A percentile compares a stretch with the other conserved stretches of the same genome.
phyloP scores from a whole-genome alignment of 768 basidiomycete genomes.

The Lactifluus pinguis region DNA sequence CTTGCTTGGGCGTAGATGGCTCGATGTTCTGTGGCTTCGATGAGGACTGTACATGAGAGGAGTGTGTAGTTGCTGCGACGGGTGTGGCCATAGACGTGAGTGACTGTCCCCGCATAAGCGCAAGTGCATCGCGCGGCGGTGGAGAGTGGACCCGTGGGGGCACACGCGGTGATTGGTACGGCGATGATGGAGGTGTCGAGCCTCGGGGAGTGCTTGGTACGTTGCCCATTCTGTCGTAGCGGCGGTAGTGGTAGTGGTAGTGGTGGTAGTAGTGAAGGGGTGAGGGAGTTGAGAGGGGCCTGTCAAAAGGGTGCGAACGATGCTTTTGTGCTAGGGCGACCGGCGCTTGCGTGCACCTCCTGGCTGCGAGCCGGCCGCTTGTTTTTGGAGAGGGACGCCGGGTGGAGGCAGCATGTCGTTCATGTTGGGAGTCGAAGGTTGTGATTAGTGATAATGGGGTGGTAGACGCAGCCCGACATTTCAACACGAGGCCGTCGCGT shows the following conservation, averaged over 20 bases:
- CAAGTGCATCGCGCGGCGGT: slow-evolving; percentile 12
- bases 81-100: slow-evolving; percentile 6
- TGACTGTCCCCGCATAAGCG: slow-evolving; percentile 16
- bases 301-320: neutral
- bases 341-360: slow-evolving; percentile 10
- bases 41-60: neutral
- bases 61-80: neutral
- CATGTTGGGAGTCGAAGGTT: neutral
- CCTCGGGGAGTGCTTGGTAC: slow-evolving; percentile 8
- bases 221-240: slow-evolving; percentile 15
- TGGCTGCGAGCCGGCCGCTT: slow-evolving; percentile 1
- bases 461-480: neutral
- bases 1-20: neutral
- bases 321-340: slow-evolving; percentile 12
- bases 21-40: neutral
- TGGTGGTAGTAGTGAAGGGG: neutral
- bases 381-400: slow-evolving; percentile 7
- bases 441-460: slow-evolving; percentile 14
- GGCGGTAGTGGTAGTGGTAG: neutral
- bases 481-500: slow-evolving; percentile 13
- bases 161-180: slow-evolving; percentile 6
- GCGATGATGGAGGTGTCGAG: slow-evolving; percentile 13
- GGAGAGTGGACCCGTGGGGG: slow-evolving; percentile 10
- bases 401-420: slow-evolving; percentile 17
- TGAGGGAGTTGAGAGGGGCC: neutral